Evolutionary conservation across 179 eudicot genomes (phyloP), one percentile per base, ranked within the genome.

Genomic region (Nepenthes alata): DNA sequence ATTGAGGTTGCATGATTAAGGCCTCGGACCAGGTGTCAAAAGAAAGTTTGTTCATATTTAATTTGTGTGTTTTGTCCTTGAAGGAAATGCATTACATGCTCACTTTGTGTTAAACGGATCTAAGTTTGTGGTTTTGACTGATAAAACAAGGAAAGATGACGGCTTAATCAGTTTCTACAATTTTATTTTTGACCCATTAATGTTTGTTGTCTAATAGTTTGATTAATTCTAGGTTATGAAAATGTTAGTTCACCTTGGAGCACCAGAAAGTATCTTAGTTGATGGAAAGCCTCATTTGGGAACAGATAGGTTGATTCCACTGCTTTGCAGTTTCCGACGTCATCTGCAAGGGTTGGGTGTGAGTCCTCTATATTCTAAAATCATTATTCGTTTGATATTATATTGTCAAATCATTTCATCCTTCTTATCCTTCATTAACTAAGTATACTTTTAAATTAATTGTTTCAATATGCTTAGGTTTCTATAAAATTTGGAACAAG

Each of bases 261-360:
- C 98, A 70, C 98, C 98, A 65, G 56, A 63, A 8, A 87, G 81
- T 77, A 86, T 93, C 62, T 73, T 93, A 76, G 78, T 93, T 66
- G 89, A 85, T 76, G 98, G 98, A 69, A 93, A 93, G 80, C 98
- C 98, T 63, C 98, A 93, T 73, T 70, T 93, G 47, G 98, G 98
- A 54, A 93, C 98, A 60, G 98, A 93, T 71, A 83, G 85, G 80
- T 78, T 93, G 75, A 69, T 93, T 72, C 98, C 98, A 56, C 79
- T 93, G 16, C 82, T 93, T n/a, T 85, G 86, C 58, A 82, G 69
- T 65, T 89, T 93, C 63, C 85, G 97, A 60, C 87, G 72, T 44
- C 85, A 93, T 81, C 78, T 89, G 63, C 84, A 73, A 80, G 80
- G 66, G 16, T 66, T 89, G 78, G 98, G 93, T 63, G 98, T 89